Conservation (phyloP, 1,284 basidiomycete genomes). For the Ustilago tritici region DNA sequence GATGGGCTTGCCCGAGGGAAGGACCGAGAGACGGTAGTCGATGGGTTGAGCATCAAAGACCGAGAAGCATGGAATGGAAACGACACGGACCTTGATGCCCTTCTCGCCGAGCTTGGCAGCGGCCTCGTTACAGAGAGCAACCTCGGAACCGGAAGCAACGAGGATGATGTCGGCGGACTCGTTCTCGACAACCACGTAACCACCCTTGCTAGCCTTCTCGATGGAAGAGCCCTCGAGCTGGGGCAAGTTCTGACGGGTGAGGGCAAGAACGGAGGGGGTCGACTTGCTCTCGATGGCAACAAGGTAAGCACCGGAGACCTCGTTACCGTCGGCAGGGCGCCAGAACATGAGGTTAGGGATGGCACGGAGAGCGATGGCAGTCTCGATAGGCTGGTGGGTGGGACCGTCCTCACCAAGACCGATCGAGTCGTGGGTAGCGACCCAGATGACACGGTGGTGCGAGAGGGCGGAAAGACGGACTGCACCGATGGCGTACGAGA, state of each 20-base stretch:
- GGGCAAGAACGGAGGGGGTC: conserved; percentile 84
- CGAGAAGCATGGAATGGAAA: conserved; percentile 89
- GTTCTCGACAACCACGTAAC: conserved; percentile 88
- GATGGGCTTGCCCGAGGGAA: conserved; percentile 89
- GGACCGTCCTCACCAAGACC: conserved; percentile 87
- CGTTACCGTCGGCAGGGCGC: conserved; percentile 91
- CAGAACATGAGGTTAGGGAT: conserved; percentile 80
- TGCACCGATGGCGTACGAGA: conserved; percentile 91
- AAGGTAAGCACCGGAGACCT: conserved; percentile 89
- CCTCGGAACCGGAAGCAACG: conserved; percentile 89
- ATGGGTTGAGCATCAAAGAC: conserved; percentile 86
- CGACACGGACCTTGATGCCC: conserved; percentile 81
- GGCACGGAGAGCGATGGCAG: conserved; percentile 85
- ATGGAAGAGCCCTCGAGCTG: conserved; percentile 89
- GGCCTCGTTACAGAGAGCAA: conserved; percentile 85
- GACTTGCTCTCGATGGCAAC: conserved; percentile 79
- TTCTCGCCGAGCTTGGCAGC: conserved; percentile 78
- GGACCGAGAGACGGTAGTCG: conserved; percentile 84
- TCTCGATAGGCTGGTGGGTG: conserved; percentile 94
- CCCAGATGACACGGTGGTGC: conserved; percentile 90
- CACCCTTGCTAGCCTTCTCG: conserved; percentile 85
- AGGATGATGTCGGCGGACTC: conserved; percentile 82
- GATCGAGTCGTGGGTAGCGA: conserved; percentile 75
- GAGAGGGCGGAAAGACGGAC: conserved; percentile 90
- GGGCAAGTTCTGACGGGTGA: conserved; percentile 91